A percentile compares a stretch with the other conserved stretches of the same genome.
phyloP scores from a whole-genome alignment of 306 rosid genomes.

The Carpinus viminea region DNA sequence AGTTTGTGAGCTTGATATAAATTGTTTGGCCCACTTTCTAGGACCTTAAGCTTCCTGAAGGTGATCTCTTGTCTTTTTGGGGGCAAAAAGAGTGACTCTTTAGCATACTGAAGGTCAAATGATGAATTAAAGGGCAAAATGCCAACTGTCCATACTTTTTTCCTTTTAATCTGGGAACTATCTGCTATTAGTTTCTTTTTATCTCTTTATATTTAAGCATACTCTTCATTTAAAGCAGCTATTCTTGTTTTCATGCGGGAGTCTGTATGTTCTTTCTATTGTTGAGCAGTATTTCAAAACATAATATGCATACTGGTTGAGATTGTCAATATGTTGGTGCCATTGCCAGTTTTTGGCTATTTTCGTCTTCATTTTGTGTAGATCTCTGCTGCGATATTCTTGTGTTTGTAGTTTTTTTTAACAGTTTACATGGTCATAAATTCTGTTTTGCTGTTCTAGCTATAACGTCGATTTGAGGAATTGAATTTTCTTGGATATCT shows the following conservation, averaged over 20 bases:
- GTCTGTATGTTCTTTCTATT: neutral
- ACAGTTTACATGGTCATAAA: neutral
- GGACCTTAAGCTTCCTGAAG: neutral
- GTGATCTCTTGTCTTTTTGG: neutral
- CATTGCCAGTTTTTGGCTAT: neutral
- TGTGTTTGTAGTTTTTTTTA: constrained; percentile 5
- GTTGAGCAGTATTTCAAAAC: neutral
- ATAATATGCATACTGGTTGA: neutral
- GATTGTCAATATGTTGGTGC: neutral
- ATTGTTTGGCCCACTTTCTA: neutral
- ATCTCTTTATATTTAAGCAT: too few species aligned
- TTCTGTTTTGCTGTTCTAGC: constrained; percentile 18
- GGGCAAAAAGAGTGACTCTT: constrained; percentile 5
- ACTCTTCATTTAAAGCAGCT: neutral
- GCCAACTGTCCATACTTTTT: too few species aligned
- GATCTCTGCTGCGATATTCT: constrained; percentile 13
- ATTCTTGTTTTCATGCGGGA: neutral
- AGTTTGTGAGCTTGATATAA: neutral
- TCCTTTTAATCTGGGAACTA: neutral
- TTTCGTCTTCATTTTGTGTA: neutral
- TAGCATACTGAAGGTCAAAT: neutral
- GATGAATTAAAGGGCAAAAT: neutral
- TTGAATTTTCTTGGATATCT: constrained; percentile 19
- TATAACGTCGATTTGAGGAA: constrained; percentile 2
- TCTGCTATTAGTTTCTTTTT: neutral